Base-by-base conservation (phyloP, 768 basidiomycete genomes). In the Dendrothele bispora region DNA sequence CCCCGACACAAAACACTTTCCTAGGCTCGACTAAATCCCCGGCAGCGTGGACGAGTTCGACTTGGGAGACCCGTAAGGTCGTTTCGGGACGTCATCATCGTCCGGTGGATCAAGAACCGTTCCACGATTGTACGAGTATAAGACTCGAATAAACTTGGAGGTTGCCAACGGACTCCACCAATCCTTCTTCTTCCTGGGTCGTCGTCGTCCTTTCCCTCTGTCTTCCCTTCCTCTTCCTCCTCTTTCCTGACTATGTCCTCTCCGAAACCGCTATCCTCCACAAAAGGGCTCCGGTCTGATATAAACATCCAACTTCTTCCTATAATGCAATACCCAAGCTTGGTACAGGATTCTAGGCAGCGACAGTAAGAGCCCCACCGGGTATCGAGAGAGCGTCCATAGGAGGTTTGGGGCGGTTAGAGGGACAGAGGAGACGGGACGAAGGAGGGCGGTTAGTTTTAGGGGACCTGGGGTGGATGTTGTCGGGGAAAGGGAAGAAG, bases 331-430 rank as follows among this genome's bases (percentile, higher is more conserved):
- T 17, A 71, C 68, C 67, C 72, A 77, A 0, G 86, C 86, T 27
- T 82, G 73, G 46, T 75, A 80, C 4, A 82, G 56, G 44, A 87
- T 88, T n/a, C 86, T 71, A 2, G 79, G 73, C 41, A 80, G 67
- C 0, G 81, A 77, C 18, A 80, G 61, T 30, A 84, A 63, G 7
- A 88, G 71, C 3, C 66, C 69, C 43, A 85, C 66, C 0, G 86
- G 86, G 22, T 71, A 65, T 41, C 61, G 58, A 3, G 59, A 46
- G 26, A 86, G 62, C 0, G 72, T 61, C 2, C 27, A 15, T 18
- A 84, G 55, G 28, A 78, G 61, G 24, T 47, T 39, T 27, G 11
- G 5, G 28, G 62, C 63, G 1, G 73, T 71, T 20, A 80, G 68
- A 21, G 74, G 80, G 6, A 56, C 56, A 18, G 70, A 58, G 17